A percentile compares a stretch with the other conserved stretches of the same genome.
phyloP scores from a whole-genome alignment of 106 monocot genomes.

The Alisma plantagoaquatica region DNA sequence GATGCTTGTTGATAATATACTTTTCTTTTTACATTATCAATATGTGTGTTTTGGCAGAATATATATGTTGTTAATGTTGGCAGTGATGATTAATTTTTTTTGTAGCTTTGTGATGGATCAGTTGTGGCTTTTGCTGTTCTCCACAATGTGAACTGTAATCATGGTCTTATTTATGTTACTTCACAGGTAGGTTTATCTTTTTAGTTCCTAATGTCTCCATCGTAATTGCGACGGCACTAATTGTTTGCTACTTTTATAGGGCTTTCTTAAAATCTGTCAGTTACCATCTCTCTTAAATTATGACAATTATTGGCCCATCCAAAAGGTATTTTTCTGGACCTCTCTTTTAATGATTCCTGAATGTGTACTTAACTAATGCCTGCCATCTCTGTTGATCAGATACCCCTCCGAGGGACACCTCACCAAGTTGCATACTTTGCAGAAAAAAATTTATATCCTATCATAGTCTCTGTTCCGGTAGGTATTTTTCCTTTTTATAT shows the following conservation, averaged over 20 bases:
- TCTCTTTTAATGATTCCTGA: neutral
- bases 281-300: slow-evolving; percentile 72
- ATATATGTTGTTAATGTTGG: neutral
- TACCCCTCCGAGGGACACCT: slow-evolving; percentile 83
- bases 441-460: slow-evolving; percentile 87
- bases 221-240: too few species aligned
- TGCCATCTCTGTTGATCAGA: slow-evolving; percentile 26
- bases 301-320: slow-evolving; percentile 93
- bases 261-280: slow-evolving; percentile 91
- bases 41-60: too few species aligned
- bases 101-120: slow-evolving; percentile 81
- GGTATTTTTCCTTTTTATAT: slow-evolving; percentile 25
- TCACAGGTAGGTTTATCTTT: slow-evolving; percentile 53
- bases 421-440: slow-evolving; percentile 87
- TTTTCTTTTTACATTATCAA: too few species aligned
- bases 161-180: slow-evolving; percentile 93
- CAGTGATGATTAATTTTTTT: neutral
- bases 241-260: too few species aligned
- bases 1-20: too few species aligned
- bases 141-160: slow-evolving; percentile 96
- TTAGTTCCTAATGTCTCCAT: too few species aligned
- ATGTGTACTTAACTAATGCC: neutral
- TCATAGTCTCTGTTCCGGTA: slow-evolving; percentile 88
- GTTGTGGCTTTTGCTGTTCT: slow-evolving; percentile 81
- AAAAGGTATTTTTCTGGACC: slow-evolving; percentile 44